Evolutionary conservation across 257 asterid species (phyloP), one percentile per base, ranked within the genome.

Genomic region (Ajuga chamaepitys): DNA sequence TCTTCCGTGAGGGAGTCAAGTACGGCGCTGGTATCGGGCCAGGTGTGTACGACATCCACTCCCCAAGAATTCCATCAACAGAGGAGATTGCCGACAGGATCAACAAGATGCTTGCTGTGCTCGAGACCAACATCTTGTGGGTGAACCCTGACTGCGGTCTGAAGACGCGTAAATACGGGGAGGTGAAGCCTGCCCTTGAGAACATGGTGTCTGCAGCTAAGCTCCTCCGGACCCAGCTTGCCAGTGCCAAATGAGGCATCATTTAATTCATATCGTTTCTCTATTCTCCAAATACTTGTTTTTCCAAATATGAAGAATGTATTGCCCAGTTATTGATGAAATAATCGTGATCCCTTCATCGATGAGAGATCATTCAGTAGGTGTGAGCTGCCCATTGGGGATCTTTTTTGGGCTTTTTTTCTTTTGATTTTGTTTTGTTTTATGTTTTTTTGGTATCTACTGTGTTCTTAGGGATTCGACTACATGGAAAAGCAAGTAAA

Each of bases 21-120:
- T 93, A 89, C 6, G 98, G 98, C 28, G 98, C 98, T 70, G 98
- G 98, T 51, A 93, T 93, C 2, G 98, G 98, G 18, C 97, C 98
- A 0, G 98, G 98, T 12, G 96, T 89, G 38, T 93, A 89, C 13
- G 97, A 93, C 64, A 89, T 93, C 77, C 97, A 93, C 88, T 93
- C 98, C 28, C 98, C 98, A 6, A 87, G 97, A 75, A 89, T 93
- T 65, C 98, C 98, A 17, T 84, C 98, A 4, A 75, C 87, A 0
- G 98, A 89, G 7, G 98, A 93, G 71, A 89, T 93, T 41, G 97
- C 88, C 0, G 97, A 93, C 74, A 85, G 99, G 72, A 78, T 93
- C 71, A 80, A 87, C 87, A 89, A 93, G 78, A 93, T 93, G 99
- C 97, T 93, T 70, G 98, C 97, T 3, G 98, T 93, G 44, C 90